Evolutionary conservation across 1,284 basidiomycete species (phyloP).

Genomic region (Tetrapyrgos nigripes): DNA sequence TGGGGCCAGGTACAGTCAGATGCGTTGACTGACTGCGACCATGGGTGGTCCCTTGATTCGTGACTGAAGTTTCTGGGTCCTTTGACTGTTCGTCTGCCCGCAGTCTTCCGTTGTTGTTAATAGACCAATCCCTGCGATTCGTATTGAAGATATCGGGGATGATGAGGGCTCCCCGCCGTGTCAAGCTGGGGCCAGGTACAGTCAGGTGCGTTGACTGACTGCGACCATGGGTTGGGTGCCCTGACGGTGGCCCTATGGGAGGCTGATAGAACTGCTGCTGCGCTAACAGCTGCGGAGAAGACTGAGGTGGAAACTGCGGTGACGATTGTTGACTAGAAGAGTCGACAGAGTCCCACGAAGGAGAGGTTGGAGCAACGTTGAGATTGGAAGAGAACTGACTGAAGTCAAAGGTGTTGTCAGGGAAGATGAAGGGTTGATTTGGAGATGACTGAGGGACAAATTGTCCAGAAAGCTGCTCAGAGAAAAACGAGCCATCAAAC

Average conservation of each 20-base stretch:
- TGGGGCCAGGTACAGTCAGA: slow-evolving; percentile 9
- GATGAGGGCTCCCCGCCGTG: no score
- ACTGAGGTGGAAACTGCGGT: not conserved
- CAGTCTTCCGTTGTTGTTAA: slow-evolving; percentile 72
- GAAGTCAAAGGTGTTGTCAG: not conserved
- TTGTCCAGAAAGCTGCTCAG: not conserved
- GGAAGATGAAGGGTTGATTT: not conserved
- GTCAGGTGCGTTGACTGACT: slow-evolving; percentile 13
- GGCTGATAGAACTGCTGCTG: slow-evolving; percentile 2
- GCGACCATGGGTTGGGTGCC: slow-evolving; percentile 4
- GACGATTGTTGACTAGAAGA: not conserved
- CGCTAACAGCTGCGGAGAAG: not conserved
- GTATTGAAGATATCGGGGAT: slow-evolving; percentile 81
- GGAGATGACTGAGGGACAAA: not conserved
- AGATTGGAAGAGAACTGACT: not conserved
- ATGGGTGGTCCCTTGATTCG: no score
- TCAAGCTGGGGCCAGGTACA: slow-evolving; percentile 5
- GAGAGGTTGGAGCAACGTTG: not conserved
- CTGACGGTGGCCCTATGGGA: slow-evolving; percentile 1
- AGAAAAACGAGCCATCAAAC: not conserved
- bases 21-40: slow-evolving; percentile 11
- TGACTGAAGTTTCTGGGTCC: no score
- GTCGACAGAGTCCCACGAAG: not conserved
- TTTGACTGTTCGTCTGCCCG: no score
- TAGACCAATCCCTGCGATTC: slow-evolving; percentile 52